phyloP scores from a whole-genome alignment of 1,284 basidiomycete species.

The Cerioporus squamosus region DNA sequence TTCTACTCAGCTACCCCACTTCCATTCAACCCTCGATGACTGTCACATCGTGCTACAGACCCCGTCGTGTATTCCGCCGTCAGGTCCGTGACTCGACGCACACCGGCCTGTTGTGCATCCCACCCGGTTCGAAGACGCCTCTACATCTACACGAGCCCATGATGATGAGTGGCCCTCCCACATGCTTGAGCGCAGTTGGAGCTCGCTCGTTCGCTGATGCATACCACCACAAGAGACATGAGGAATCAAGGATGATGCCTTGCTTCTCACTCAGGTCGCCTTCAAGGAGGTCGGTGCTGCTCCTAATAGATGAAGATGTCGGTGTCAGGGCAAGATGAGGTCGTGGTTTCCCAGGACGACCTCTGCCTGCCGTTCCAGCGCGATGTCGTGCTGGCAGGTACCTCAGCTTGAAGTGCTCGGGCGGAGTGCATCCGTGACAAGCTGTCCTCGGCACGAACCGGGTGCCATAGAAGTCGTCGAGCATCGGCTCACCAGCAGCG shows the following conservation, averaged over 20 bases:
- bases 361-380: conserved; percentile 90
- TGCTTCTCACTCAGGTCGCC: conserved; percentile 38
- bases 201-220: too few relatives aligned
- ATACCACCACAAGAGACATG: too few relatives aligned
- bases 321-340: conserved; percentile 78
- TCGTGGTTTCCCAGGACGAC: conserved; percentile 99
- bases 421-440: conserved; percentile 98
- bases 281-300: conserved; percentile 31
- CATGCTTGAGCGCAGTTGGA: too few relatives aligned
- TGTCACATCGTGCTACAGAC: too few relatives aligned
- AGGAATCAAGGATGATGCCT: conserved; percentile 84
- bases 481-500: conserved; percentile 58
- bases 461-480: conserved; percentile 80
- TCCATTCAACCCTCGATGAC: too few relatives aligned
- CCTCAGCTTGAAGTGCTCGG: conserved; percentile 99
- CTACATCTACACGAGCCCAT: too few relatives aligned
- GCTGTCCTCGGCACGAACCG: conserved; percentile 96
- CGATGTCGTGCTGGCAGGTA: conserved; percentile 99
- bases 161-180: too few relatives aligned
- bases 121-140: too few relatives aligned
- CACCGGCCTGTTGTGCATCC: too few relatives aligned
- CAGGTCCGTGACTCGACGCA: too few relatives aligned
- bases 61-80: too few relatives aligned
- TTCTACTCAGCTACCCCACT: too few relatives aligned
- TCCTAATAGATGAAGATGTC: conserved; percentile 62